phyloP scores from a whole-genome alignment of 179 eudicot genomes.

The Beta lomatogona region DNA sequence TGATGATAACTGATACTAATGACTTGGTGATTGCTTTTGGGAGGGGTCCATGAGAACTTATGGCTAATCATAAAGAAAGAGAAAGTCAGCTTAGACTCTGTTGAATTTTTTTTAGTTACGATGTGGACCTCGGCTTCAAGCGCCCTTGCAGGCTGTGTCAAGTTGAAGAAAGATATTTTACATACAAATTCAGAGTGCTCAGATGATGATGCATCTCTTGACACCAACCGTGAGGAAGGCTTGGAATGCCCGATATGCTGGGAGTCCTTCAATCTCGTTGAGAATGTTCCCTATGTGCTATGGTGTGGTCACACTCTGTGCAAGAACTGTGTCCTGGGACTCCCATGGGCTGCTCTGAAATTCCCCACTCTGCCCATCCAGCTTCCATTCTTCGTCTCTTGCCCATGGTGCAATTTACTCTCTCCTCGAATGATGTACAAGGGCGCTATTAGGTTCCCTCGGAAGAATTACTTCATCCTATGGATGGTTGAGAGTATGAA shows the following conservation, averaged over 20 bases:
- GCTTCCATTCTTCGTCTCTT: conserved; percentile 60
- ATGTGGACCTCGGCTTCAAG: conserved; percentile 44
- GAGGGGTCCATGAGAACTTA: not conserved
- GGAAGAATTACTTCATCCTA: conserved; percentile 59
- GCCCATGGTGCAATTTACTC: conserved; percentile 65
- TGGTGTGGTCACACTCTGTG: conserved; percentile 74
- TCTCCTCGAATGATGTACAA: conserved; percentile 48
- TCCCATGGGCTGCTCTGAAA: conserved; percentile 56
- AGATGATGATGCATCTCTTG: conserved; percentile 52
- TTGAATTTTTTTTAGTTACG: not conserved
- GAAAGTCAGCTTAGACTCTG: conserved; percentile 10
- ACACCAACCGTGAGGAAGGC: conserved; percentile 48
- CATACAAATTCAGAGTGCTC: conserved; percentile 45
- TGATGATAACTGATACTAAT: conserved; percentile 7
- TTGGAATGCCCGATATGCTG: conserved; percentile 68
- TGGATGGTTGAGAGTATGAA: conserved; percentile 76
- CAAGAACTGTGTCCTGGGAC: conserved; percentile 56
- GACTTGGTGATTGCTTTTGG: conserved; percentile 15
- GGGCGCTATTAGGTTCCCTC: conserved; percentile 52
- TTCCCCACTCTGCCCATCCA: conserved; percentile 52
- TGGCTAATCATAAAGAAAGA: conserved; percentile 11
- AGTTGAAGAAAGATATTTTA: conserved; percentile 27
- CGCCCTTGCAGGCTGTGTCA: conserved; percentile 27
- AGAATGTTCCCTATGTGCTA: conserved; percentile 62
- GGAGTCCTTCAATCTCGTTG: conserved; percentile 66